Evolutionary conservation across 352 stramenopile species (phyloP), one percentile per base, ranked within the genome.

Genomic region (Saprolegnia diclina): DNA sequence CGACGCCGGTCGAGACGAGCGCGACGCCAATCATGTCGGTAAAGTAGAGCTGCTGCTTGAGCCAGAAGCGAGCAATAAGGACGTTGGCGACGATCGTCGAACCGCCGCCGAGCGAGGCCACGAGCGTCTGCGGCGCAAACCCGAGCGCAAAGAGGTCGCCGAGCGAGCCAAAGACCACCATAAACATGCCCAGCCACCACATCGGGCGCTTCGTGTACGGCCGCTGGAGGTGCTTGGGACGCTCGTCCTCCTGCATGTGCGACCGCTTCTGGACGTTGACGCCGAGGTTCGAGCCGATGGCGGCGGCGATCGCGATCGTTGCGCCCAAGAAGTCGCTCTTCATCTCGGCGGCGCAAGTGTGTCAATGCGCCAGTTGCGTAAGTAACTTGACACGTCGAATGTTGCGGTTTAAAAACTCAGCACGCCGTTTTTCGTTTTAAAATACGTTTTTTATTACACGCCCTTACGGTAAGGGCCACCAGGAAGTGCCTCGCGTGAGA

Each of bases 191-290:
- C 42, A 96, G 76, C 83, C 87, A 92, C 89, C 89, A 97, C 37
- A 96, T 71, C 19, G 89, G 89, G 5, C 89, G 88, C 73, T 79
- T 65, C 45, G 83, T 78, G 79, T 96, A 97, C 24, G 89, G 77
- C n/a, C 86, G 79, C 53, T 73, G 84, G 14, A 52, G 57, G 16
- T 62, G 26, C 56, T 85, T 78, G 44, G 79, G 76, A 21, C 82
- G 82, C 64, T 79, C 67, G 56, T 89, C 87, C 68, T 97, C 89
- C 71, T 90, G 86, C 72, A 93, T 82, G 64, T 96, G 88, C 56
- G 81, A 92, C 69, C 94, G 94, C 76, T 97, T 97, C 73, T 97
- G 88, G 66, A 95, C 74, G 69, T 97, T 97, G 11, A 96, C 87
- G 54, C 89, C 89, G 46, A 97, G 91, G 79, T 95, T 97, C 67